Evolutionary conservation across 495 filamentous ascomycete species (phyloP), one percentile per base, ranked within the genome.

Genomic region (Neurospora sp.): DNA sequence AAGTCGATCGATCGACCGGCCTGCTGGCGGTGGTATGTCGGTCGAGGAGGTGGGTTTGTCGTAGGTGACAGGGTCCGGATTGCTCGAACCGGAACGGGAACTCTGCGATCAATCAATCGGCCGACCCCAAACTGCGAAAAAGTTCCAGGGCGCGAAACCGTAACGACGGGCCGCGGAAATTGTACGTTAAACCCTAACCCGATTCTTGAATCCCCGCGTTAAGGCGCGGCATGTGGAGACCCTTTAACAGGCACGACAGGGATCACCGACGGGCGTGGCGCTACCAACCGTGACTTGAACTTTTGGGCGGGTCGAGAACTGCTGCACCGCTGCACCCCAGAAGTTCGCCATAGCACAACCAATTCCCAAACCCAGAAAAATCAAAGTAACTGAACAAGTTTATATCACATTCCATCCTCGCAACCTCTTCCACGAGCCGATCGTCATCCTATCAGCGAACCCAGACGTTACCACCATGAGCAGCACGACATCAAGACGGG

Each of bases 401-500:
- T 22, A 48, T 53, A 53, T 53, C 45, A 61, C 53, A 12, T 31
- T 61, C 8, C 0, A 48, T 48, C 0, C 9, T 22, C 44, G 44
- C 44, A 48, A 48, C n/a, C 0, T 1, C n/a, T 20, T 22, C 0
- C 45, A 27, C 9, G 8, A 53, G 0, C 45, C 44, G 4, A 22
- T 53, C 45, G 0, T 17, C 41, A 17, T 10, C 20, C 31, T 3
- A 70, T 16, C 27, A 70, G 1, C 17, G 14, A 35, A 1, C 8
- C 16, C 1, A 39, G 31, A 38, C 70, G 17, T 20, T 53, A 48
- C 70, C 22, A 71, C 48, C 40, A 44, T 70, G 72, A 71, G 41
- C 39, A 71, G 41, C 39, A 71, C 42, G 61, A 75, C 76, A 59
- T 72, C 69, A 37, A 78, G 80, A 72, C 80, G 81, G 53, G 73